Evolutionary conservation across 2,329 filamentous ascomycete genomes (phyloP).

Genomic region (Ampelomyces quisqualis): DNA sequence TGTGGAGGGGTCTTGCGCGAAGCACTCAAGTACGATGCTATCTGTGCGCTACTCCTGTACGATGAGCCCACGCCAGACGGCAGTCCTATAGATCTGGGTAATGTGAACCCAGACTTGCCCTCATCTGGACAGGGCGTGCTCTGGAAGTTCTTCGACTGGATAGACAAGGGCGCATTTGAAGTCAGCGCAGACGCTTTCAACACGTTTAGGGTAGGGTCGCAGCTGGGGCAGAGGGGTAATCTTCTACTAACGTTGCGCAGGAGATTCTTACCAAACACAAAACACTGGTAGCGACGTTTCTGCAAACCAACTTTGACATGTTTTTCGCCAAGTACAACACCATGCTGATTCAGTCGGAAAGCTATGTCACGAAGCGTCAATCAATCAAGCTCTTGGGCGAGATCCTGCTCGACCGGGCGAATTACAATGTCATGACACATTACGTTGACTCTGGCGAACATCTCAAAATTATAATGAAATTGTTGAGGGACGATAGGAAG

Average conservation of each 20-base stretch:
- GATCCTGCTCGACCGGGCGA: constrained; percentile 88
- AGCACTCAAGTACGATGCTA: constrained; percentile 85
- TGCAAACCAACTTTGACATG: constrained; percentile 84
- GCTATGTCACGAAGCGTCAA: constrained; percentile 96
- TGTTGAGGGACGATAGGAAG: constrained; percentile 90
- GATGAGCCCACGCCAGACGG: constrained; percentile 77
- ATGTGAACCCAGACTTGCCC: constrained; percentile 72
- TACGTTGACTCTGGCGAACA: constrained; percentile 96
- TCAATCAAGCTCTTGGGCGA: constrained; percentile 97
- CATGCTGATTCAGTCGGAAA: constrained; percentile 83
- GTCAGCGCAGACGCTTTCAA: constrained; percentile 97
- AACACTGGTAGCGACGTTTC: constrained; percentile 80
- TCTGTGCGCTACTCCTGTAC: constrained; percentile 87
- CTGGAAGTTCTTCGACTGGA: constrained; percentile 97
- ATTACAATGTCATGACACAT: constrained; percentile 97
- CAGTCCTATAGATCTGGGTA: constrained; percentile 71
- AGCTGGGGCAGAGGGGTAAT: not conserved
- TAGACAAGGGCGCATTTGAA: constrained; percentile 94
- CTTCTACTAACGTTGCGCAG: constrained; percentile 50
- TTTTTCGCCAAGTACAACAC: constrained; percentile 93
- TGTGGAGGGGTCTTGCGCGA: constrained; percentile 89
- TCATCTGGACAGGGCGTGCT: constrained; percentile 84
- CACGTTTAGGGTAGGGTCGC: constrained; percentile 75
- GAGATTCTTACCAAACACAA: constrained; percentile 96
- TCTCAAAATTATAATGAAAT: constrained; percentile 97